Conservation (phyloP, 2,329 filamentous ascomycete species). For the Alternaria brassicicola region DNA sequence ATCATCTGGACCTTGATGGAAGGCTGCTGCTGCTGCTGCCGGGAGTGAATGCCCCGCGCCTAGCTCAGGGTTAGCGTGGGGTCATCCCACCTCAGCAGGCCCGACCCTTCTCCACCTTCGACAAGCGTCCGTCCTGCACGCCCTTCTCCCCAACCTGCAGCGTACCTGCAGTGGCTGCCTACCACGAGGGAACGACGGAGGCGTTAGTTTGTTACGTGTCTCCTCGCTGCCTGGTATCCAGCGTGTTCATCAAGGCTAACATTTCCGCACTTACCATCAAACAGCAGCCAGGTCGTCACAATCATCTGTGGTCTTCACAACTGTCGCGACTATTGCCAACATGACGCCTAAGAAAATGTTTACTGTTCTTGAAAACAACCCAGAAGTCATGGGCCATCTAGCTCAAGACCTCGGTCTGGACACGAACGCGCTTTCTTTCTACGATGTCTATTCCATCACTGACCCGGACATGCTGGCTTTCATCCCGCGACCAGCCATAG, state of each 20-base stretch:
- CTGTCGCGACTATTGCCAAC: neutral
- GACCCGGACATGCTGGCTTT: constrained; percentile 57
- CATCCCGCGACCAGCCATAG: constrained; percentile 60
- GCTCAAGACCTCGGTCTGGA: constrained; percentile 58
- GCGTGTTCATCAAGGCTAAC: neutral
- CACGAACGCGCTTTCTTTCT: constrained; percentile 52
- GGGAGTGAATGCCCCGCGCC: constrained; percentile 11
- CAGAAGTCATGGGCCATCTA: constrained; percentile 59
- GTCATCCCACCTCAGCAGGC: neutral
- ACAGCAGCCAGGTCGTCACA: neutral
- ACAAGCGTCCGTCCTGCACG: neutral
- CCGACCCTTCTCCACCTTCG: neutral
- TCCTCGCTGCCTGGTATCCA: constrained; percentile 10
- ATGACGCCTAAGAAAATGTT: constrained; percentile 35
- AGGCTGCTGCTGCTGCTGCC: neutral
- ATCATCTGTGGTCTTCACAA: neutral
- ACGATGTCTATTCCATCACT: constrained; percentile 61
- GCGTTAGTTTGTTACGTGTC: neutral
- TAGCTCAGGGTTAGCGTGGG: constrained; percentile 19
- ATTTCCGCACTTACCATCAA: neutral
- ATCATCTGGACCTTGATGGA: neutral
- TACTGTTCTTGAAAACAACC: constrained; percentile 58
- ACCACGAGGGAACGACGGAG: neutral
- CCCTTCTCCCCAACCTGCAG: neutral
- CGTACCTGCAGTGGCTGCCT: constrained; percentile 6